Evolutionary conservation across 2,329 filamentous ascomycete species (phyloP), one percentile per base, ranked within the genome.

Genomic region (Cordyceps sp.): DNA sequence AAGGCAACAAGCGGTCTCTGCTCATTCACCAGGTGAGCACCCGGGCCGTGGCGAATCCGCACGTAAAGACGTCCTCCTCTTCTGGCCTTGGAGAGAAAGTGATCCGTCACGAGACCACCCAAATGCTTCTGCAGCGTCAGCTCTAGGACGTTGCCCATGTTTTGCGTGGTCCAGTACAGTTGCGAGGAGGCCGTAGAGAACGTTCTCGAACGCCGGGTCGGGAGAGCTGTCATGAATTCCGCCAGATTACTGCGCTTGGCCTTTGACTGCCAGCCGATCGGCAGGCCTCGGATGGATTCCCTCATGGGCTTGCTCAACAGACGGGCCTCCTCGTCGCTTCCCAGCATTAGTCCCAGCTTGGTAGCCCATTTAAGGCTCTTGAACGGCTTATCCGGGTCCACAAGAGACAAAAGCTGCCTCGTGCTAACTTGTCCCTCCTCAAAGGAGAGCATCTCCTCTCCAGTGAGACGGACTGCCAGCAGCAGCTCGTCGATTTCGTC

Each of bases 141-240:
- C 32, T 33, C 32, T 27, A 33, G 27, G 12, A 33, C 32, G 22
- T 33, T 30, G 16, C 27, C 26, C 32, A 33, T 33, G 32, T 26
- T 30, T 20, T 25, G 32, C 5, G 22, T 26, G 16, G 19, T 29
- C 32, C 32, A 33, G 17, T 33, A 33, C 17, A 33, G 26, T 14
- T 33, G 26, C 10, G 32, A 33, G 8, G 32, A 33, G 22, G 32
- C 32, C 13, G 32, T 33, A 3, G 32, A 33, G 18, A 33, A 33
- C 16, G 26, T 33, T 16, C 26, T 19, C 14, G 32, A 18, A 3
- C 32, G 32, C 13, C 27, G 15, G 16, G 28, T 33, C 10, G 32
- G 32, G 5, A 33, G 27, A n/a, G 32, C 21, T 8, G 25, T 8
- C 16, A 33, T 20, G n/a, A 33, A 33, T 21, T 30, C 32, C 15